Base-by-base conservation (phyloP, 140 eudicot genomes). In the Cichorium intybus region DNA sequence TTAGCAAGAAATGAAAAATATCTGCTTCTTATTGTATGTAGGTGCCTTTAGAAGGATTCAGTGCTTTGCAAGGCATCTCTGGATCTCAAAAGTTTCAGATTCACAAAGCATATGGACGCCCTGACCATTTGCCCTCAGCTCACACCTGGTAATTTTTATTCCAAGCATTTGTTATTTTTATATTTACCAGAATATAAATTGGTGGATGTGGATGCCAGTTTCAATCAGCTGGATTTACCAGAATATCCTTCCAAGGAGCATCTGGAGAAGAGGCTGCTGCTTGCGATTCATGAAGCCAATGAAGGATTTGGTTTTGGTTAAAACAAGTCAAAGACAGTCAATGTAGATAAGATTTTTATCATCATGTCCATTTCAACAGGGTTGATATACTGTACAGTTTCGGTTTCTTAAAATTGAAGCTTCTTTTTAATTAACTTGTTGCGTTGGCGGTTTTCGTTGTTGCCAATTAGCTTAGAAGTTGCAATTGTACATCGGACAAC, bases 141-240 rank as follows among this genome's bases (percentile, higher is more conserved):
- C 99, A 94, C 75, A 94, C 99, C 64, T 94, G 99, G 99, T 93
- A 82, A 71, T n/a, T n/a, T n/a, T n/a, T n/a, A n/a, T n/a, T n/a
- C n/a, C n/a, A n/a, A n/a, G n/a, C n/a, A n/a, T n/a, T n/a, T n/a
- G n/a, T n/a, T n/a, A n/a, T n/a, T n/a, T n/a, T n/a, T n/a, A n/a
- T n/a, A n/a, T n/a, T n/a, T n/a, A n/a, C n/a, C n/a, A n/a, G n/a
- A n/a, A n/a, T n/a, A n/a, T n/a, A n/a, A n/a, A n/a, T n/a, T 39
- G 28, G 7, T 54, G 66, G 28, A 20, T 82, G 89, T n/a, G n/a
- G n/a, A n/a, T n/a, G n/a, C n/a, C 97, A 94, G 99, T 80, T 94
- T 94, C 84, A 94, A 94, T 62, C 97, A 89, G 71, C 73, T 94
- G 79, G 99, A 94, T 80, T 66, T 94, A 11, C 99, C 99, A 0